Conservation (phyloP, 2,329 filamentous ascomycete genomes). For the Sclerotinia subarctica region DNA sequence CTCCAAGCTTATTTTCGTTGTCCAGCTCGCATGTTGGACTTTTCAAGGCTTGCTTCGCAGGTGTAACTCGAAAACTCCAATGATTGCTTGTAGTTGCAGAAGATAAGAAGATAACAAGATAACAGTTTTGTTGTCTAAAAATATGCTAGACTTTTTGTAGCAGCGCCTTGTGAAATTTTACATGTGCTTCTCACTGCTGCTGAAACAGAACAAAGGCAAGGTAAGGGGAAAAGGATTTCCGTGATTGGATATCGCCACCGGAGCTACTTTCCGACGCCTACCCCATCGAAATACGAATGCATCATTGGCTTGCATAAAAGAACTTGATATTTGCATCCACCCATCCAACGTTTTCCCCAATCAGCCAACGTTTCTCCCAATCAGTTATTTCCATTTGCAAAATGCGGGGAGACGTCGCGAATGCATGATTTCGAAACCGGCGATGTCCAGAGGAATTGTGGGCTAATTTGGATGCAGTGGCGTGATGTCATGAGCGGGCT, state of each 20-base stretch:
- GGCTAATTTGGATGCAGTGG: too few relatives aligned
- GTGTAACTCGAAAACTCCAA: too few relatives aligned
- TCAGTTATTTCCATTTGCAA: background rate
- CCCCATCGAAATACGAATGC: background rate
- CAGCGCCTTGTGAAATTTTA: background rate
- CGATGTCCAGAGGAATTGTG: too few relatives aligned
- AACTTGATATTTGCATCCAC: background rate
- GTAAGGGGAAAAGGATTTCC: background rate
- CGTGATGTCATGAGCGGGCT: background rate
- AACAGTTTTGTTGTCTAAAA: too few relatives aligned
- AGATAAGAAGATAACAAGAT: too few relatives aligned
- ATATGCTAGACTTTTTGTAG: too few relatives aligned
- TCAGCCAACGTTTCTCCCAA: too few relatives aligned
- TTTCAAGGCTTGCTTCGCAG: too few relatives aligned
- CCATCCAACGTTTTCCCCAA: background rate
- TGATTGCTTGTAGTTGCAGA: too few relatives aligned
- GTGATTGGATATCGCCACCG: background rate
- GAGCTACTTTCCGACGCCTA: background rate
- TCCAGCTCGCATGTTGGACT: too few relatives aligned
- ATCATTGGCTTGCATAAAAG: background rate
- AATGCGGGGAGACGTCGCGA: background rate
- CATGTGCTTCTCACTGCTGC: background rate
- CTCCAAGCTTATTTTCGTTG: too few relatives aligned
- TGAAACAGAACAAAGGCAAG: background rate
- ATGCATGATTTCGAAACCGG: background rate